Conservation (phyloP, 75 land plant species). For the Pinus tabuliformis region DNA sequence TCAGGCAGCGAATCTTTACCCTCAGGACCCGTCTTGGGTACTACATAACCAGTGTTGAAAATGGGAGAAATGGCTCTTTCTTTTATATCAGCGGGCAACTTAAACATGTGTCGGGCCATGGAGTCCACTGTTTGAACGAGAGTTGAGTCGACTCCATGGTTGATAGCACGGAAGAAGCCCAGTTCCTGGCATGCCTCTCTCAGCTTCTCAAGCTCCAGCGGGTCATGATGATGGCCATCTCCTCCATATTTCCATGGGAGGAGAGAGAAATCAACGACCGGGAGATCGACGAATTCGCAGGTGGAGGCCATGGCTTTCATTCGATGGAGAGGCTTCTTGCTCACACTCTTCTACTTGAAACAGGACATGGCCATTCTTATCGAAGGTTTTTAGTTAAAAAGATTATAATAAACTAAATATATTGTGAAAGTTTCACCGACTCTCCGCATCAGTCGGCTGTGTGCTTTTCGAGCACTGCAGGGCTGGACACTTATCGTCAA, state of each 20-base stretch:
- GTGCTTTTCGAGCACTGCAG: no score
- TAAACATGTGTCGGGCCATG: slow-evolving; percentile 21
- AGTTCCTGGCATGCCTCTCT: slow-evolving; percentile 34
- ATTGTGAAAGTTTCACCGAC: no score
- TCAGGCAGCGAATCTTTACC: slow-evolving; percentile 37
- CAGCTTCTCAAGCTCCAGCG: neutral
- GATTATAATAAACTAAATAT: no score
- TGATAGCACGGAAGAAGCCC: slow-evolving; percentile 55
- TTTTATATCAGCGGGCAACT: slow-evolving; percentile 33
- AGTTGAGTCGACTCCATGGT: slow-evolving; percentile 49
- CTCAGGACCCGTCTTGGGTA: slow-evolving; percentile 23
- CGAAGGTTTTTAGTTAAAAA: no score
- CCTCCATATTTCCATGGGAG: no score
- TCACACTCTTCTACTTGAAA: slow-evolving; percentile 3
- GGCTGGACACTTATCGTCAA: no score
- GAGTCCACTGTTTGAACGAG: slow-evolving; percentile 9
- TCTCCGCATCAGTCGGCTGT: no score
- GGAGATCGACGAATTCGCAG: neutral
- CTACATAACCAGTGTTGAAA: neutral
- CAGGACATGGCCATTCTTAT: neutral
- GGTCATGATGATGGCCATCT: no score
- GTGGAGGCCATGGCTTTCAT: neutral
- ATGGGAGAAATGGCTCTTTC: neutral
- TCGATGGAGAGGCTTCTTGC: neutral
- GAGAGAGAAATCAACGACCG: neutral